Base-by-base conservation (phyloP, 805 yeast genomes). In the Candida verbasci region DNA sequence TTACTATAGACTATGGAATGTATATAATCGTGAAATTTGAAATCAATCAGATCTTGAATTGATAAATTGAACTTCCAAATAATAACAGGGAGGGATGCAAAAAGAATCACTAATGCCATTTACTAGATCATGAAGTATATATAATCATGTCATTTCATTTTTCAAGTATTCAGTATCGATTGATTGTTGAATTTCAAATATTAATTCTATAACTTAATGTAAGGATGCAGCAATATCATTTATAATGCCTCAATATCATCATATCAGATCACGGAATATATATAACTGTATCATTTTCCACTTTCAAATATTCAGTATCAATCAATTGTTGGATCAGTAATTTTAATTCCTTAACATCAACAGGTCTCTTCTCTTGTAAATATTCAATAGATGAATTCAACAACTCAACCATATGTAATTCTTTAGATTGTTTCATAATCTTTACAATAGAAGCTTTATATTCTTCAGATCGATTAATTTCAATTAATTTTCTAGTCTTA, bases 281-380 rank as follows among this genome's bases (percentile, higher is more conserved):
- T 24, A 33, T 41, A 22, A 61, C 37, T 12, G 34, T 38, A 11
- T 49, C 53, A 15, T 41, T 49, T 12, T 40, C 45, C 28, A 72
- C 44, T 28, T 40, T 38, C 11, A 70, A 30, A 39, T 48, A 68
- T 27, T 64, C 74, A 14, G 48, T 53, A 15, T 46, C 48, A 15
- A 70, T 55, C 44, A 70, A 50, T 24, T 49, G 44, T 36, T 66
- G 73, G 11, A 70, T 47, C 17, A 49, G 48, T 6, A 16, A 30
- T 43, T 70, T 69, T 29, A 70, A 35, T 11, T 64, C 62, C 9
- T 29, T 39, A 9, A 62, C 38, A 3, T 49, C 44, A 4, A 60
- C 55, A 1, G 59, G 56, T 1, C 61, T 62, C 8, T 50, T 46
- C 11, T 39, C 38, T 11, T 49, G 52, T 18, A 54, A 38, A 0